Evolutionary conservation across 768 basidiomycete species (phyloP), one percentile per base, ranked within the genome.

Genomic region (Fomitopsis pulvina): DNA sequence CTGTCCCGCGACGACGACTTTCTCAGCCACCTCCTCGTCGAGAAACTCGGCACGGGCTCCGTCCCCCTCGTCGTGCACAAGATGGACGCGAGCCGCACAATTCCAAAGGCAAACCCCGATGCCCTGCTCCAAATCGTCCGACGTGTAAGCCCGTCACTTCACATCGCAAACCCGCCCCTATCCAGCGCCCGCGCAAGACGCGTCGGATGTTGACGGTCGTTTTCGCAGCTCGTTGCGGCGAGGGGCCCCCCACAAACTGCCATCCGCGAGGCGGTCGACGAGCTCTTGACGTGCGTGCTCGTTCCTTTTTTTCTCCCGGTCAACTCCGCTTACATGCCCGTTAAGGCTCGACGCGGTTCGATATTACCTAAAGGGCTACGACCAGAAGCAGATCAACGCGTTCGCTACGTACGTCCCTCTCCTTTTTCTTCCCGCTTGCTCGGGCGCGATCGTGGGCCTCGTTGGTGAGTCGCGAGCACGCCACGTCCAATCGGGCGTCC

Each of bases 1-100:
- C 79, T 92, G 53, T 87, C 89, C 61, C 83, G 80, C 67, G 90
- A 92, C 70, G 90, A 92, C 66, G 90, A 92, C 69, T 92, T 91
- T 66, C 82, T 92, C 64, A 87, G 85, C 61, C 87, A 92, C 70
- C 76, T 92, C 32, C 80, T 92, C 50, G 87, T 92, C 54, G 89
- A 92, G 71, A 91, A 91, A 59, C 79, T 92, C 28, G 89, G 90
- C 39, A 88, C 88, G 2, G 85, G 85, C 27, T 68, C 60, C 30
- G 83, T 85, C 7, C 89, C 90, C n/a, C 75, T 92, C 47, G 77
- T 83, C 50, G 90, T 92, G 12, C 89, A 92, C 73, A 92, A 90
- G 68, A 92, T 92, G 89, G 88, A 92, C 65, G 71, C 84, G 22
- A 76, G 79, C 53, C 76, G 86, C 48, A 75, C 81, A 43, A 75